Percentiles rank a stretch among this genome's conserved stretches.
These are phyloP conservation scores for Dalechampia spathulata DNA, from an alignment of 441 rosid genomes.

Conservation along the genomic window DNA sequence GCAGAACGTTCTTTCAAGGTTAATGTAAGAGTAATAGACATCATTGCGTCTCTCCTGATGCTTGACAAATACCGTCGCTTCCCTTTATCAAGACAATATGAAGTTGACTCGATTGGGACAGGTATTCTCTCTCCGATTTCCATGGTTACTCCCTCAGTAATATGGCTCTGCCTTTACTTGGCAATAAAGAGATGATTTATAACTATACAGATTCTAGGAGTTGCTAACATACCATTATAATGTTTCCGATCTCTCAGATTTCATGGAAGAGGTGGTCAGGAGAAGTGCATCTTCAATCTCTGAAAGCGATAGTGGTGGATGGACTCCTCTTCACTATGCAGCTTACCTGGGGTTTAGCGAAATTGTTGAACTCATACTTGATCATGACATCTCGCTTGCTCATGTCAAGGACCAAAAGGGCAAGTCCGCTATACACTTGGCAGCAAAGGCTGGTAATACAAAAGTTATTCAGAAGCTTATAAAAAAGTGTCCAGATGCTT, in stretches of 20 bases:
- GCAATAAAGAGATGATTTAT: no score
- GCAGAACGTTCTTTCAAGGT: no score
- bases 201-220: no score
- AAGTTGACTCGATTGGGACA: no score
- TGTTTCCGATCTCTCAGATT: slow-evolving; percentile 8
- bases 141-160: no score
- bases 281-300: slow-evolving; percentile 1
- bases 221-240: no score
- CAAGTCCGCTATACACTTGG: slow-evolving; percentile 17
- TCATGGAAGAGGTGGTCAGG: background rate
- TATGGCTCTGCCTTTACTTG: no score
- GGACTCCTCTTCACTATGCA: slow-evolving; percentile 27
- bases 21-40: no score
- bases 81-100: no score
- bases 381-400: slow-evolving; percentile 9
- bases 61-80: no score
- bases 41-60: no score
- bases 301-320: slow-evolving; percentile 12
- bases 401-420: slow-evolving; percentile 13
- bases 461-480: slow-evolving; percentile 7
- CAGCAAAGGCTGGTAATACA: slow-evolving; percentile 23
- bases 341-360: slow-evolving; percentile 16
- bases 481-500: slow-evolving; percentile 9
- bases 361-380: slow-evolving; percentile 5
- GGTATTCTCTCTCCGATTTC: no score